Evolutionary conservation across 495 filamentous ascomycete species (phyloP).

Genomic region (Rhypophila decipiens): DNA sequence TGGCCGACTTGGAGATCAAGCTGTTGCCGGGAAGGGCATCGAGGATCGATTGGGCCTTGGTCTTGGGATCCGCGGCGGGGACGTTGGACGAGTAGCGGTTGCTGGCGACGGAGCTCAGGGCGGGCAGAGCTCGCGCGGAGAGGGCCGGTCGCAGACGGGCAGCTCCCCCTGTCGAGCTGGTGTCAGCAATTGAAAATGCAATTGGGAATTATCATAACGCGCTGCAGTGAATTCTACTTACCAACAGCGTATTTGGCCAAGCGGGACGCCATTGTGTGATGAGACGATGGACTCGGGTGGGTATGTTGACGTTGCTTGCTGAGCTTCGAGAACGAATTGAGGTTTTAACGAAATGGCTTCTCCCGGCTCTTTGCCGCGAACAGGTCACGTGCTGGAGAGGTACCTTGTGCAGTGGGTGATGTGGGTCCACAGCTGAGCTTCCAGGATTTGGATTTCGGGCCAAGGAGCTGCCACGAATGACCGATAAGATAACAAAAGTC

Average conservation of each 20-base stretch:
- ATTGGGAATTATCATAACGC: constrained; percentile 12
- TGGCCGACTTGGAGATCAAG: constrained; percentile 88
- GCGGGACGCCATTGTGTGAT: constrained; percentile 86
- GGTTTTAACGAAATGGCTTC: constrained; percentile 43
- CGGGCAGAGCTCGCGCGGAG: constrained; percentile 61
- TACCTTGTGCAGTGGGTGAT: too few species aligned
- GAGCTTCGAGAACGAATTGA: constrained; percentile 39
- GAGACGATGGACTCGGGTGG: constrained; percentile 37
- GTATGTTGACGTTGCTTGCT: constrained; percentile 28
- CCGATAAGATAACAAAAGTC: background rate
- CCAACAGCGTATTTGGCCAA: constrained; percentile 86
- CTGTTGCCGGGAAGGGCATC: constrained; percentile 80
- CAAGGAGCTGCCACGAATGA: background rate
- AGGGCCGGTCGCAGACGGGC: constrained; percentile 71
- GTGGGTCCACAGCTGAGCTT: too few species aligned
- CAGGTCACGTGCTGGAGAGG: too few species aligned
- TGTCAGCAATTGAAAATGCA: constrained; percentile 12
- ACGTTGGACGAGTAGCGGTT: constrained; percentile 68
- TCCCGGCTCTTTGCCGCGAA: constrained; percentile 24
- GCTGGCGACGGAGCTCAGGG: constrained; percentile 57
- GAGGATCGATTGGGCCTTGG: constrained; percentile 91
- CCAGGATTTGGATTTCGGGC: too few species aligned
- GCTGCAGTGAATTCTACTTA: constrained; percentile 56
- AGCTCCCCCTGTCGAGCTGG: constrained; percentile 59
- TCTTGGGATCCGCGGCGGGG: constrained; percentile 76